Evolutionary conservation across 805 yeast species (phyloP).

Genomic region (Cyberlindnera samutprakarnensis): DNA sequence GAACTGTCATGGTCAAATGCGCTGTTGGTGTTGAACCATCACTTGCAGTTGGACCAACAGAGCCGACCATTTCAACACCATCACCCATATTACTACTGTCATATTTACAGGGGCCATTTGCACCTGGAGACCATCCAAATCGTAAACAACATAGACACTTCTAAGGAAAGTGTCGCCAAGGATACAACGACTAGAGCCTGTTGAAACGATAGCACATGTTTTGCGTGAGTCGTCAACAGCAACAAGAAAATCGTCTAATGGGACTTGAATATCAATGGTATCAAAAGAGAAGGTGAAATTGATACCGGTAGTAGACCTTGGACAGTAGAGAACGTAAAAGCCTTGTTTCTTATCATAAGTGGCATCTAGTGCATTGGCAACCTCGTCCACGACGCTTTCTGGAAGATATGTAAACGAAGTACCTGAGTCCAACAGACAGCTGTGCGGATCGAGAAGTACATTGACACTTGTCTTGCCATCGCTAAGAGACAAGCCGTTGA

Average conservation of each 20-base stretch:
- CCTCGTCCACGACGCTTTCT: slow-evolving; percentile 4
- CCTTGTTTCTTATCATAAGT: slow-evolving; percentile 19
- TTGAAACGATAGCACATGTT: slow-evolving; percentile 4
- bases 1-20: not conserved
- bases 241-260: slow-evolving; percentile 2
- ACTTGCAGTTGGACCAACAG: not conserved
- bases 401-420: slow-evolving; percentile 47
- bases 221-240: not conserved
- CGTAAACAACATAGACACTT: slow-evolving; percentile 59
- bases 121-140: slow-evolving; percentile 48
- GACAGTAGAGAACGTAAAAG: slow-evolving; percentile 2
- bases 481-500: slow-evolving; percentile 16
- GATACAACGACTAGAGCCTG: slow-evolving; percentile 27
- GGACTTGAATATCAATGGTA: slow-evolving; percentile 1
- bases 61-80: slow-evolving; percentile 1
- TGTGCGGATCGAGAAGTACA: slow-evolving; percentile 21
- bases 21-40: no score
- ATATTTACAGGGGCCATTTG: slow-evolving; percentile 37
- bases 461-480: slow-evolving; percentile 28
- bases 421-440: slow-evolving; percentile 46
- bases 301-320: not conserved
- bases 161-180: slow-evolving; percentile 64
- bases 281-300: slow-evolving; percentile 1
- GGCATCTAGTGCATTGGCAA: slow-evolving; percentile 24
- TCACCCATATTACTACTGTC: not conserved